These are phyloP conservation scores for Acacia crassicarpa DNA, from an alignment of 306 rosid genomes.

Conservation along the genomic window DNA sequence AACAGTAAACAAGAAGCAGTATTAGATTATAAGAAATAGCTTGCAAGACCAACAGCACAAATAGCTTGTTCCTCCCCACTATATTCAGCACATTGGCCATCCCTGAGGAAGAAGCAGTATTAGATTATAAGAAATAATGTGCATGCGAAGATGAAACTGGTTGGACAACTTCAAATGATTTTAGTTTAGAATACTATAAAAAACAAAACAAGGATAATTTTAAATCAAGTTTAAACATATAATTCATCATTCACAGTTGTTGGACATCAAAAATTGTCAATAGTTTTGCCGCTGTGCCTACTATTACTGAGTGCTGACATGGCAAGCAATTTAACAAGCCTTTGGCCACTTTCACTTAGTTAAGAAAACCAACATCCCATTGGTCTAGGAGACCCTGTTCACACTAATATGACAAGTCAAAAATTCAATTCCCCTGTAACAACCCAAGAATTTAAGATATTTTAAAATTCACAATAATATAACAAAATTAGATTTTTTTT, in stretches of 20 bases:
- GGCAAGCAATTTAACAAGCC: too few species aligned
- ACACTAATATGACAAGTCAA: too few species aligned
- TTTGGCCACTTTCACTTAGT: too few species aligned
- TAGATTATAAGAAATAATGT: slow-evolving; percentile 23
- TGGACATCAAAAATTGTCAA: neutral
- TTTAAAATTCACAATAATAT: too few species aligned
- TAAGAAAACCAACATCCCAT: too few species aligned
- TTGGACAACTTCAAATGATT: neutral
- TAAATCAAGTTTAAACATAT: neutral
- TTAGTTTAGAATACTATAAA: neutral
- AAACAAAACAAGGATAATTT: neutral
- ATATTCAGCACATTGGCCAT: slow-evolving; percentile 95
- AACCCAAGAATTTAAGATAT: too few species aligned
- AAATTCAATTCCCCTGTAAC: too few species aligned
- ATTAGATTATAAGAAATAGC: too few species aligned
- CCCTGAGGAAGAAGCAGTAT: slow-evolving; percentile 59
- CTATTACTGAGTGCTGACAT: too few species aligned
- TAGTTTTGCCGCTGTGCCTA: neutral
- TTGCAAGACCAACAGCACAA: slow-evolving; percentile 93
- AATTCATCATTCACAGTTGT: neutral
- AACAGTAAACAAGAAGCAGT: neutral
- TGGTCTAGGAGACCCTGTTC: too few species aligned
- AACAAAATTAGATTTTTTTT: too few species aligned
- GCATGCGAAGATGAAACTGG: slow-evolving; percentile 17
- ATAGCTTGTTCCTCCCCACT: slow-evolving; percentile 96